Base-by-base conservation (phyloP, 1,284 basidiomycete species). In the Puccinia horiana region DNA sequence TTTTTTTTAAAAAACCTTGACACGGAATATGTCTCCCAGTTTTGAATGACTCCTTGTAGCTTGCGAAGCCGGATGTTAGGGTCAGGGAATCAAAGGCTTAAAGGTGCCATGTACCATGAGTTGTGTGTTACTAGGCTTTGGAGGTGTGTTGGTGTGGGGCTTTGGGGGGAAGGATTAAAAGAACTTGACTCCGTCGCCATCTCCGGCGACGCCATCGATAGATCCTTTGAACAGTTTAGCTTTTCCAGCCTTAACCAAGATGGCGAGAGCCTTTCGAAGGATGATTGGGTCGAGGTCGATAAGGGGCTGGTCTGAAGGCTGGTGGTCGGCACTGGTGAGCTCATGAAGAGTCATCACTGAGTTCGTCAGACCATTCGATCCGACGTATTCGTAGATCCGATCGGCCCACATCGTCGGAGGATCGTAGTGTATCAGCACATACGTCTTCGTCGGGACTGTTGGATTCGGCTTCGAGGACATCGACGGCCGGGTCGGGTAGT, bases 191-290 rank as follows among this genome's bases (percentile, higher is more conserved):
- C 78, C 78, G 26, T 81, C 78, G 26, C 42, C 52, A 35, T 81
- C 78, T 47, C 78, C 78, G 5, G 44, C 69, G 18, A 81, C 49
- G 42, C 78, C 78, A 81, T 81, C 78, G 16, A 74, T 32, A 40
- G 78, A 58, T 11, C 78, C 69, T 63, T 81, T 81, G 26, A 81
- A 81, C 8, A 74, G 52, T 26, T 81, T 81, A 44, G 78, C 78
- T 35, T 81, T 81, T 32, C 69, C 78, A 18, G 23, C n/a, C 56
- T 81, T 81, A 18, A 63, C 67, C 42, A 81, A 63, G 12, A 73
- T 14, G 18, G 14, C 54, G 20, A 81, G 49, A 12, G 69, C 67
- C 58, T 81, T 81, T 32, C 56, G 52, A 11, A 81, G 54, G 40
- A 81, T 61, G 67, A 63, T 72, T 8, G 37, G 44, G 70, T 81